Conservation (phyloP, 306 rosid genomes). For the Vachellia pachyceras region DNA sequence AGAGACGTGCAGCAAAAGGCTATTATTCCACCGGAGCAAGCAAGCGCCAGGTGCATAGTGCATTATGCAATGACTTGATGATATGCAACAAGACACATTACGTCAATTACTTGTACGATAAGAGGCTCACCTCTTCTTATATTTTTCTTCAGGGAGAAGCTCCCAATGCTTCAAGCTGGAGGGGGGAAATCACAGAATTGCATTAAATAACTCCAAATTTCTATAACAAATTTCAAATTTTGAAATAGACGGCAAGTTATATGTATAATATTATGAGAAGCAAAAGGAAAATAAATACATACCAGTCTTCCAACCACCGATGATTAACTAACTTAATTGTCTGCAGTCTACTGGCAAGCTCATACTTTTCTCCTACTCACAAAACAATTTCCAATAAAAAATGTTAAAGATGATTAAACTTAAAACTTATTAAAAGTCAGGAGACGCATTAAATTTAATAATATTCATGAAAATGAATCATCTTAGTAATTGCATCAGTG, state of each 20-base stretch:
- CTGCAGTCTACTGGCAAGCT: conserved; percentile 75
- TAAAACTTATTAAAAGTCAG: not conserved
- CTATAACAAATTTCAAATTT: conserved; percentile 21
- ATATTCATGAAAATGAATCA: conserved; percentile 14
- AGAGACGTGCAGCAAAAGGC: not conserved
- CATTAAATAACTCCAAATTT: conserved; percentile 5
- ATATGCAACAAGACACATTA: conserved; percentile 24
- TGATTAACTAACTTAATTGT: conserved; percentile 85
- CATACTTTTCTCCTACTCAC: conserved; percentile 83
- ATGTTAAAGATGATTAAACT: conserved; percentile 7
- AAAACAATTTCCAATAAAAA: conserved; percentile 6
- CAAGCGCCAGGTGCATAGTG: conserved; percentile 6
- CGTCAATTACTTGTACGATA: not conserved
- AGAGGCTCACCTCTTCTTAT: conserved; percentile 70
- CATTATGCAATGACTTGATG: conserved; percentile 16
- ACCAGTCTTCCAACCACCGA: conserved; percentile 96
- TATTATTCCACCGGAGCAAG: conserved; percentile 1
- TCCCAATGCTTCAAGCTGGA: conserved; percentile 86
- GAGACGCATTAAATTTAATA: conserved; percentile 4
- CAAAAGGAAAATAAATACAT: conserved; percentile 28
- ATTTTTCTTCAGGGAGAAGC: conserved; percentile 77
- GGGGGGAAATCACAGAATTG: conserved; percentile 36
- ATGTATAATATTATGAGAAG: not conserved
- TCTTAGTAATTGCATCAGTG: conserved; percentile 14
- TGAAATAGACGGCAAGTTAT: conserved; percentile 24